Base-by-base conservation (phyloP, 1,139 yeast genomes). In the Taiozyma sp. region DNA sequence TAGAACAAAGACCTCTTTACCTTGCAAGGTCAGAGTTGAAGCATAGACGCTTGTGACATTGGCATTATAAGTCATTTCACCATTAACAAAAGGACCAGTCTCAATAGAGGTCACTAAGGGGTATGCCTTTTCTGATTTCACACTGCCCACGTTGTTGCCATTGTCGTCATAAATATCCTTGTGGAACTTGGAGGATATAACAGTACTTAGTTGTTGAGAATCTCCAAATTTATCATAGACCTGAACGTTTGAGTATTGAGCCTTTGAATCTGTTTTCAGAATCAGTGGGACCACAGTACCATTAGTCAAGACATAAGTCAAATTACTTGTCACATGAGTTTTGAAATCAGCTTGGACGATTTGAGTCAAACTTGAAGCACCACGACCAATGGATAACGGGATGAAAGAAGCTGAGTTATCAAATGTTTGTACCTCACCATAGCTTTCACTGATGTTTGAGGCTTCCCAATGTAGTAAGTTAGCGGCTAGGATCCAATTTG, bases 401-500 rank as follows among this genome's bases (percentile, higher is more conserved):
- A 40, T 29, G 30, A 44, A 48, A 3, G 16, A 14, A 2, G 72
- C 62, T 16, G 62, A 47, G 53, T 69, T 68, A 37, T 61, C 62
- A 50, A 58, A 53, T n/a, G 58, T 50, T 1, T 66, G 45, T 2
- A 77, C 56, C n/a, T 62, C 63, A 48, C 85, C 86, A 19, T 61
- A 53, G 19, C 75, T 66, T 28, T 60, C 62, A 9, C 62, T 67
- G 32, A 81, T 72, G 3, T 67, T 56, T 1, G 63, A 59, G 52
- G 73, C 72, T 64, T 83, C 83, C 83, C 87, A 88, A 6, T 81
- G 71, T 48, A 83, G 70, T 43, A 87, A 63, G 57, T 79, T 82
- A n/a, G 85, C 90, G 39, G 84, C 73, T 26, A 85, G 71, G 46
- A 85, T 76, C 95, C 95, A 87, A 66, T 85, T 79, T 37, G 75